Evolutionary conservation across 1,284 basidiomycete genomes (phyloP).

Genomic region (Fomitiporia mediterranea): DNA sequence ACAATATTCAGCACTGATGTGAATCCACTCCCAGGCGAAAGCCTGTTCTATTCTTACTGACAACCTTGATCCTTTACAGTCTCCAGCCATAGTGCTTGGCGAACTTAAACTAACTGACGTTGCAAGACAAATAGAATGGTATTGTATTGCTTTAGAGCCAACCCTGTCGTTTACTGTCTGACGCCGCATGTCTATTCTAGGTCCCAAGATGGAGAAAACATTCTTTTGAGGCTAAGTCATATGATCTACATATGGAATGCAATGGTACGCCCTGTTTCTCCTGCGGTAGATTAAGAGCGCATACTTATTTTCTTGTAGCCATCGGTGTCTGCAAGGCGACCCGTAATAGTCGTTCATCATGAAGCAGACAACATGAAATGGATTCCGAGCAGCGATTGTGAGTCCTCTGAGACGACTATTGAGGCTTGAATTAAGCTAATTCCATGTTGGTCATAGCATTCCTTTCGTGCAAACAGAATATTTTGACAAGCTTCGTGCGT

Average conservation of each 20-base stretch:
- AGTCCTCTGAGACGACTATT: background rate
- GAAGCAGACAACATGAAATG: constrained; percentile 14
- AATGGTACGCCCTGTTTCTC: background rate
- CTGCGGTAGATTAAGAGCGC: too few species aligned
- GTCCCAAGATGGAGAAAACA: constrained; percentile 14
- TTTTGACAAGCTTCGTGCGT: constrained; percentile 13
- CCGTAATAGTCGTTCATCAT: constrained; percentile 5
- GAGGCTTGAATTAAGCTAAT: too few species aligned
- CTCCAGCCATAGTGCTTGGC: constrained; percentile 12
- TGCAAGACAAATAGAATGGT: constrained; percentile 17
- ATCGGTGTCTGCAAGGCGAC: background rate
- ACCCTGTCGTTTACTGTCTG: background rate
- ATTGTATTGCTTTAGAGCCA: background rate
- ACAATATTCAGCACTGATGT: constrained; percentile 17
- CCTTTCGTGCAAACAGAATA: constrained; percentile 1
- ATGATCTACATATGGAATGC: constrained; percentile 15
- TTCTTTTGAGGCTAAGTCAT: constrained; percentile 13
- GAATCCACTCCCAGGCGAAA: background rate
- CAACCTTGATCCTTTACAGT: background rate
- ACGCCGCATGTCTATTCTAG: background rate
- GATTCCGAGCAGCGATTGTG: constrained; percentile 8
- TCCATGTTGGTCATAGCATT: background rate
- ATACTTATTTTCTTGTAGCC: constrained; percentile 3
- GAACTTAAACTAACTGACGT: constrained; percentile 6
- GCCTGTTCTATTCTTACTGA: background rate